Percentiles rank a stretch among this genome's conserved stretches.
These are phyloP conservation scores for Linderniella brevidens DNA, from an alignment of 257 asterid species.

Conservation along the genomic window DNA sequence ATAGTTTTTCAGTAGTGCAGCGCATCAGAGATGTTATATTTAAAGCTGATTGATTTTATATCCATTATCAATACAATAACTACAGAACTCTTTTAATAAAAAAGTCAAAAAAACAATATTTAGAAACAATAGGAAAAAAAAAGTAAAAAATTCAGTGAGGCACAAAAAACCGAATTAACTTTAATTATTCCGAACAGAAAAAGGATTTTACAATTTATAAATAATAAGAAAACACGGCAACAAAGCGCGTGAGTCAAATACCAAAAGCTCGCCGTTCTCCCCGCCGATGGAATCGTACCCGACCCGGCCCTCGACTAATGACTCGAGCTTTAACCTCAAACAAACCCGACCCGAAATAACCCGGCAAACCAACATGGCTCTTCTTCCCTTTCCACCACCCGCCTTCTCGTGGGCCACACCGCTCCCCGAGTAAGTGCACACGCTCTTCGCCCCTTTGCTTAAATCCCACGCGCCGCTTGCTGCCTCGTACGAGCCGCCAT, in stretches of 20 bases:
- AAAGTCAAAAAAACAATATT: too few relatives aligned
- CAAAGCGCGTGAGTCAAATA: slow-evolving; percentile 77
- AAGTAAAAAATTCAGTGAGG: too few relatives aligned
- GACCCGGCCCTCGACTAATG: slow-evolving; percentile 19
- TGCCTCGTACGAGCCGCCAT: slow-evolving; percentile 41
- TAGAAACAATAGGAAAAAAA: too few relatives aligned
- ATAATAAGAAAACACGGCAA: slow-evolving; percentile 82
- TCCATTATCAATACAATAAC: too few relatives aligned
- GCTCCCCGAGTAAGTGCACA: slow-evolving; percentile 61
- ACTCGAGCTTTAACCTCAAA: slow-evolving; percentile 26
- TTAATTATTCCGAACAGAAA: too few relatives aligned
- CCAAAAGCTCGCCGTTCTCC: slow-evolving; percentile 54
- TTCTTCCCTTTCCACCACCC: slow-evolving; percentile 70
- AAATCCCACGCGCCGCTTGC: slow-evolving; percentile 52
- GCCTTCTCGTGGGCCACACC: slow-evolving; percentile 66
- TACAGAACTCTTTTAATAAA: too few relatives aligned
- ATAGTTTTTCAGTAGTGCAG: too few relatives aligned
- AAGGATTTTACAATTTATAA: slow-evolving; percentile 44
- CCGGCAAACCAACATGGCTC: slow-evolving; percentile 87
- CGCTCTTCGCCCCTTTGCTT: slow-evolving; percentile 29
- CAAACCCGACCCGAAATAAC: slow-evolving; percentile 78
- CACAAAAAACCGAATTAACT: too few relatives aligned
- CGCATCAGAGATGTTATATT: too few relatives aligned
- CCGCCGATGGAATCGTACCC: slow-evolving; percentile 70
- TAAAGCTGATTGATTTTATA: too few relatives aligned